Conservation (phyloP, 2,329 filamentous ascomycete species). For the Albifimbria verrucaria region DNA sequence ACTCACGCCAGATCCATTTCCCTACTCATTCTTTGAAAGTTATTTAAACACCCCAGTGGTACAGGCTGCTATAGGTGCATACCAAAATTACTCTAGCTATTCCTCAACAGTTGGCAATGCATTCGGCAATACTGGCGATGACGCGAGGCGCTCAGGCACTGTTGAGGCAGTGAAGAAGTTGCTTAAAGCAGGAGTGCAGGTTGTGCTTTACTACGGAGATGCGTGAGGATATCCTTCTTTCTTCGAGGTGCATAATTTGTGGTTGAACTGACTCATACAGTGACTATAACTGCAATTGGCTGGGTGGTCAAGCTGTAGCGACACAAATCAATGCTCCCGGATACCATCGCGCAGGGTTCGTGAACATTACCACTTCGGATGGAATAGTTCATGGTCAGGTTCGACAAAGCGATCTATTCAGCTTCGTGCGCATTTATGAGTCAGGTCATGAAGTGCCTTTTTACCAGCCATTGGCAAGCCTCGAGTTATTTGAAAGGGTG, state of each 20-base stretch:
- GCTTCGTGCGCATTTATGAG: conserved; percentile 59
- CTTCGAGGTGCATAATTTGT: no score
- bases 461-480: conserved; percentile 44
- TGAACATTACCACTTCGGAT: conserved; percentile 60
- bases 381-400: conserved; percentile 64
- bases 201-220: conserved; percentile 65
- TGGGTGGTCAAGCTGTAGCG: conserved; percentile 66
- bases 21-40: conserved; percentile 49
- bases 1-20: conserved; percentile 53
- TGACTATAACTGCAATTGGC: conserved; percentile 57
- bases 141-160: conserved; percentile 39
- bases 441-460: conserved; percentile 57
- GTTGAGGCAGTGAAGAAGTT: conserved; percentile 49
- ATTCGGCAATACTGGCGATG: conserved; percentile 47
- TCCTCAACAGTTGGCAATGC: conserved; percentile 39
- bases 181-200: conserved; percentile 55
- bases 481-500: neutral
- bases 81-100: conserved; percentile 52
- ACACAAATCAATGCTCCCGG: conserved; percentile 51
- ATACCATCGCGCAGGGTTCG: conserved; percentile 57
- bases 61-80: conserved; percentile 57
- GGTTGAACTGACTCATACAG: neutral
- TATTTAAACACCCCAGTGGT: conserved; percentile 56
- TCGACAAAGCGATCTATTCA: conserved; percentile 67
- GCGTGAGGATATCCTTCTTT: conserved; percentile 18